Base-by-base conservation (phyloP, 345 rosid species). In the Populus davidiana region DNA sequence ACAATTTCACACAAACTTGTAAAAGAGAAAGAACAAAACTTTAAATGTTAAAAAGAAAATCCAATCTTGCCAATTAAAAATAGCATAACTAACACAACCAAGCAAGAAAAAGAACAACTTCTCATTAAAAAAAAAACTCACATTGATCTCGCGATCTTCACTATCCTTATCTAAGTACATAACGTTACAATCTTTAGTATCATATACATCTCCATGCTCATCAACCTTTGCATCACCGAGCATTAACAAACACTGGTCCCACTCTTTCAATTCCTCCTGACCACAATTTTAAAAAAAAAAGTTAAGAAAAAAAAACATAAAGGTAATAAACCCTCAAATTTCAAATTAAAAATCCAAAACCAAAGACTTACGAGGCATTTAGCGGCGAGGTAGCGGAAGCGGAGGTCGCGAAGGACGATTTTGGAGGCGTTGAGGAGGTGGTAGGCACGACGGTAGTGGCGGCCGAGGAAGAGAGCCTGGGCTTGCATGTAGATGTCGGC, bases 301-400 rank as follows among this genome's bases (percentile, higher is more conserved):
- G 25, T 23, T 2, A 23, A 49, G 23, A 67, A 18, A 1, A 71
- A 52, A 59, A 49, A 73, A 72, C 23, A 31, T 27, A 75, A 33
- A 6, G 17, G 33, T n/a, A 43, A 47, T 1, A 70, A 67, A 33
- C 5, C 35, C 4, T 21, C 21, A 59, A 66, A 13, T 35, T 36
- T 5, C 61, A 1, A 69, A 44, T 49, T 50, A 10, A 38, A n/a
- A 27, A 49, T 59, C 63, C 5, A 56, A 56, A 18, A 63, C 49
- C 6, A 29, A 74, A 78, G 25, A 9, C 0, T 80, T 83, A 90
- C 98, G 47, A 93, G 99, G 87, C 98, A 93, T 78, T 93, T 95
- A 70, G 99, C 98, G 17, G 98, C 98, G 49, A 96, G 96, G 90
- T 92, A 96, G 81, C 97, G 97, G 74, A 96, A 93, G 65, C 97